These are phyloP conservation scores for Ophiostoma sp. DNA, from an alignment of 2,329 filamentous ascomycete species.

Conservation along the genomic window DNA sequence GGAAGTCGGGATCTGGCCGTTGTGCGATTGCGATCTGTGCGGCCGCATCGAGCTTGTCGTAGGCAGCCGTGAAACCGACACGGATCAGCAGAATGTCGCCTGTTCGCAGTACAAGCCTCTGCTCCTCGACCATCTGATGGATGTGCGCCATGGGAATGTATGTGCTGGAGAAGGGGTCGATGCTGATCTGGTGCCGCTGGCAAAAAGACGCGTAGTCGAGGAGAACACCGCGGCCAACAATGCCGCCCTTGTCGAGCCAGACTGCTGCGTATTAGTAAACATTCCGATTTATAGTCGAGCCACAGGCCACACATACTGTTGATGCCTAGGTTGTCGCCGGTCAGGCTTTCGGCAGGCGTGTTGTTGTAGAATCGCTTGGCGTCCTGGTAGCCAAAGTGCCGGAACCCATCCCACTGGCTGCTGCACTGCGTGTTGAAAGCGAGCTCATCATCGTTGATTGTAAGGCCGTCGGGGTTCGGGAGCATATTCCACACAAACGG, in stretches of 20 bases:
- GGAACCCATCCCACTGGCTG: conserved; percentile 38
- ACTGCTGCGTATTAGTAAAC: not conserved
- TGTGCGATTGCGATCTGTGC: conserved; percentile 3
- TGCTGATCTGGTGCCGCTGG: conserved; percentile 21
- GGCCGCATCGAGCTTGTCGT: not conserved
- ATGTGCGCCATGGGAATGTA: conserved; percentile 31
- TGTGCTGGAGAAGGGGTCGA: conserved; percentile 24
- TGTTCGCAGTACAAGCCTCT: not conserved
- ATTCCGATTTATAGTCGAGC: not conserved
- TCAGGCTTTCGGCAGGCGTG: conserved; percentile 37
- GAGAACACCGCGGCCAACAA: not conserved
- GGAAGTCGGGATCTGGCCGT: conserved; percentile 14
- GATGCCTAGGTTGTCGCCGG: conserved; percentile 38
- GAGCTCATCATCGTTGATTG: conserved; percentile 35
- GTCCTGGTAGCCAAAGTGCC: conserved; percentile 38
- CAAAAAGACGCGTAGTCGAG: not conserved
- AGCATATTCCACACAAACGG: conserved; percentile 18
- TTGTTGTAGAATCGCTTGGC: conserved; percentile 41
- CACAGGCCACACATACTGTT: conserved; percentile 28
- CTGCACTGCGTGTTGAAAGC: conserved; percentile 27
- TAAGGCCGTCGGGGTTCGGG: not conserved
- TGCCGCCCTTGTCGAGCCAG: conserved; percentile 1
- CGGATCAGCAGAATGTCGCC: not conserved
- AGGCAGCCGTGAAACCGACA: not conserved
- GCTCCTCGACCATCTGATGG: conserved; percentile 32